phyloP scores from a whole-genome alignment of 1,284 basidiomycete genomes.

The Apiotrichum sp. region DNA sequence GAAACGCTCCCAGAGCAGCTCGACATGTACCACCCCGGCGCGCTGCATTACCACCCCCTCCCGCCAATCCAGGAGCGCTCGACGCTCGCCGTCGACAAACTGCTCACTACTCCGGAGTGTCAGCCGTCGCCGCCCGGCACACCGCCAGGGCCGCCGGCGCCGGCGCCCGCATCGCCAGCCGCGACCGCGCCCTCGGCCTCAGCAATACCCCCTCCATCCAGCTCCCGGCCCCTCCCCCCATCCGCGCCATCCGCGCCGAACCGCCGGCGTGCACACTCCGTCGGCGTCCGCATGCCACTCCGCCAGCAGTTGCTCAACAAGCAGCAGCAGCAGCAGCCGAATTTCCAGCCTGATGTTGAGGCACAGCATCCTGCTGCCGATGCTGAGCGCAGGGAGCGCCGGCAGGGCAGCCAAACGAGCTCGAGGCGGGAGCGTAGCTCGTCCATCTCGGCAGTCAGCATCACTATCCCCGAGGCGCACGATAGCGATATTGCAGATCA shows the following conservation, averaged over 20 bases:
- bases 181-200: too few relatives aligned
- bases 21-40: too few relatives aligned
- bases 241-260: not conserved
- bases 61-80: too few relatives aligned
- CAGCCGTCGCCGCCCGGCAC: too few relatives aligned
- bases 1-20: too few relatives aligned
- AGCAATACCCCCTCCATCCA: too few relatives aligned
- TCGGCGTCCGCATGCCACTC: not conserved
- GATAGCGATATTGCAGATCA: constrained; percentile 7
- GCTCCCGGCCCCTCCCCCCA: too few relatives aligned
- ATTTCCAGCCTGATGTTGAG: not conserved
- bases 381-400: not conserved
- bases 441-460: not conserved
- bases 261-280: not conserved
- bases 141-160: too few relatives aligned
- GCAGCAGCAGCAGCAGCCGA: not conserved
- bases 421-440: not conserved
- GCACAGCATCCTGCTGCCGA: not conserved
- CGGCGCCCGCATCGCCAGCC: too few relatives aligned
- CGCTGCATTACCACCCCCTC: too few relatives aligned
- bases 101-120: too few relatives aligned
- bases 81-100: too few relatives aligned
- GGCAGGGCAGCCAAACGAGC: not conserved
- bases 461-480: not conserved
- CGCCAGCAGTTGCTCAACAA: not conserved